Evolutionary conservation across 2,329 filamentous ascomycete genomes (phyloP).

Genomic region (Diaporthe vaccinii): DNA sequence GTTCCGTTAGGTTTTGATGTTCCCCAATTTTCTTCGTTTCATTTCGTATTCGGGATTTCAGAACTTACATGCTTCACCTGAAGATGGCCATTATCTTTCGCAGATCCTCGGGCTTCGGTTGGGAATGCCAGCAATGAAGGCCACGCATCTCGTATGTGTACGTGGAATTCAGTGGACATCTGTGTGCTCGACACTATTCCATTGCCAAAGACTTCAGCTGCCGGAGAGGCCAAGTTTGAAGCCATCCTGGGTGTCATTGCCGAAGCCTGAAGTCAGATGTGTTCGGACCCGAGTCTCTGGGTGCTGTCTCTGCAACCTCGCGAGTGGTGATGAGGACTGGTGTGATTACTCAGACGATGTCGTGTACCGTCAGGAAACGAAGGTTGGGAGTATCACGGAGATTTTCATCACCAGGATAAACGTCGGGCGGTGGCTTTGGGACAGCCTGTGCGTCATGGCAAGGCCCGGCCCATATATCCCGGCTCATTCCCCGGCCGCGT

Average conservation of each 20-base stretch:
- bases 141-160: background rate
- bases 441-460: background rate
- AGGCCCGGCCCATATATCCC: constrained; percentile 24
- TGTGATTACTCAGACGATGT: background rate
- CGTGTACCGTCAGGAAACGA: constrained; percentile 16
- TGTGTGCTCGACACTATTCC: background rate
- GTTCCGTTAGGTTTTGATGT: background rate
- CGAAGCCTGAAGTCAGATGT: background rate
- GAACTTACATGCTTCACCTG: background rate
- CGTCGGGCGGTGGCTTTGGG: background rate
- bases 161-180: background rate
- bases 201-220: too few relatives aligned
- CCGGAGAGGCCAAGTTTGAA: background rate
- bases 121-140: too few relatives aligned
- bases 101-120: too few relatives aligned
- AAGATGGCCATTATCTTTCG: too few relatives aligned
- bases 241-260: too few relatives aligned
- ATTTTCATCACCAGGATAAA: background rate
- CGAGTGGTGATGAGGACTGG: background rate
- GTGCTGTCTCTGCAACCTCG: background rate
- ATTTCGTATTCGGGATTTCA: background rate
- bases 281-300: too few relatives aligned
- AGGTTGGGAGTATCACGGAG: constrained; percentile 2
- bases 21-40: background rate
- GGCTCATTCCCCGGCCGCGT: background rate